A percentile compares a stretch with the other conserved stretches of the same genome.
phyloP scores from a whole-genome alignment of 495 filamentous ascomycete species.

The Annulohypoxylon moriforme region DNA sequence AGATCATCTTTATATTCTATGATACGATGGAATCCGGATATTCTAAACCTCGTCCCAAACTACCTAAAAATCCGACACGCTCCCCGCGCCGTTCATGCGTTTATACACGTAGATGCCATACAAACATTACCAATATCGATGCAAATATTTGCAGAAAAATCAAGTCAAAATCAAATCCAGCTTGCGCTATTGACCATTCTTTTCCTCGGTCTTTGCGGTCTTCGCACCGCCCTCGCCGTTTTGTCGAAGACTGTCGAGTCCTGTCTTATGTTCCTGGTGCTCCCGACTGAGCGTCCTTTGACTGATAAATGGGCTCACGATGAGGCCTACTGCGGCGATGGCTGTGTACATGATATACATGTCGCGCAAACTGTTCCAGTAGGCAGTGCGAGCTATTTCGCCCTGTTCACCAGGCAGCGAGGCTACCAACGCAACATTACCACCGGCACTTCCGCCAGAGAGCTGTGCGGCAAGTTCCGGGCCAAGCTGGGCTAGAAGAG shows the following conservation, averaged over 20 bases:
- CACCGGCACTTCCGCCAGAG: conserved; percentile 65
- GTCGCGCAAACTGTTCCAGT: conserved; percentile 66
- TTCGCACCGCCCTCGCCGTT: conserved; percentile 23
- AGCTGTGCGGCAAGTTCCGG: conserved; percentile 56
- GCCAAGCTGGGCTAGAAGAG: conserved; percentile 54
- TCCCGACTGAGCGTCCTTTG: conserved; percentile 67
- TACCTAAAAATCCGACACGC: conserved; percentile 1
- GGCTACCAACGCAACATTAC: conserved; percentile 66
- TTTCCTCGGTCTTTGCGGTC: conserved; percentile 20
- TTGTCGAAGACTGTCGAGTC: conserved; percentile 59
- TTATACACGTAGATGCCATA: not conserved
- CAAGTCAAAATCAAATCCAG: not conserved
- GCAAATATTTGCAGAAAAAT: not conserved
- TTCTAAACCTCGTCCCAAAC: not conserved
- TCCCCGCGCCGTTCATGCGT: not conserved
- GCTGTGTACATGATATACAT: conserved; percentile 78
- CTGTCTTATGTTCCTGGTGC: conserved; percentile 71
- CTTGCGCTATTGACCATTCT: conserved; percentile 6
- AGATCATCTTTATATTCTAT: conserved; percentile 2
- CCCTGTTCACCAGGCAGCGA: conserved; percentile 60
- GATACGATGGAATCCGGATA: not conserved
- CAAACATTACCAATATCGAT: not conserved
- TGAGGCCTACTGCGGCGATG: conserved; percentile 64
- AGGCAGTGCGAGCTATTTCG: conserved; percentile 63
- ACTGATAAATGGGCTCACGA: conserved; percentile 66